Conservation (phyloP, 2,329 filamentous ascomycete species). For the Microdochium bolleyi region DNA sequence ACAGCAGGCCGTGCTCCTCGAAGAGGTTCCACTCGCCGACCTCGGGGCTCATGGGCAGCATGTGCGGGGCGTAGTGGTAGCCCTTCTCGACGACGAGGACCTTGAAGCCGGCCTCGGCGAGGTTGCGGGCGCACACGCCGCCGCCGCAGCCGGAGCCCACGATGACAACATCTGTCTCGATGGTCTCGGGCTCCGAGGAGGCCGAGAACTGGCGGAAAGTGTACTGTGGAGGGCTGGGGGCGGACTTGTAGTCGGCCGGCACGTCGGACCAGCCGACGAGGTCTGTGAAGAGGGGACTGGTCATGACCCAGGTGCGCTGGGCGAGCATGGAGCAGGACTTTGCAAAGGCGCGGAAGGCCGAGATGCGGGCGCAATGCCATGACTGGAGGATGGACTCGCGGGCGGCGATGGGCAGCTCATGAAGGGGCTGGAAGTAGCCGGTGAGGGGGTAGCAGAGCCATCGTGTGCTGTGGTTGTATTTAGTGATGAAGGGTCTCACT, state of each 20-base stretch:
- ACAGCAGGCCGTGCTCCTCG: conserved; percentile 43
- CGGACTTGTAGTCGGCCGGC: conserved; percentile 21
- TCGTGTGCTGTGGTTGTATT: background rate
- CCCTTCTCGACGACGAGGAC: conserved; percentile 65
- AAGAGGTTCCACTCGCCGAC: conserved; percentile 48
- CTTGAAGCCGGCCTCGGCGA: conserved; percentile 40
- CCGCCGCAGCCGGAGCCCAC: conserved; percentile 67
- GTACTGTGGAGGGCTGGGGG: conserved; percentile 31
- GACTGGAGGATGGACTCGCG: conserved; percentile 38
- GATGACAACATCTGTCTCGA: conserved; percentile 62
- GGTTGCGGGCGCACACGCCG: conserved; percentile 59
- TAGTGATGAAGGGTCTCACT: background rate
- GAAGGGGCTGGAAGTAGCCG: conserved; percentile 39
- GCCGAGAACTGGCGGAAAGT: conserved; percentile 35
- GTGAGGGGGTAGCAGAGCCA: conserved; percentile 25
- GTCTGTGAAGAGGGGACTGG: conserved; percentile 31
- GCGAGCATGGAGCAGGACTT: conserved; percentile 33
- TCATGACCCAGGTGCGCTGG: conserved; percentile 35
- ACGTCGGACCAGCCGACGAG: conserved; percentile 36
- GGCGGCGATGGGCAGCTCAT: conserved; percentile 35
- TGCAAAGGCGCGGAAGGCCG: conserved; percentile 33
- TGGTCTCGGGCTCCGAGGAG: conserved; percentile 31
- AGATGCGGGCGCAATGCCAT: conserved; percentile 40
- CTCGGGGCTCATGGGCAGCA: conserved; percentile 56
- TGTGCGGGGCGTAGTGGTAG: conserved; percentile 54